phyloP scores from a whole-genome alignment of 169 alveolate genomes.

The Eimeria zaria region DNA sequence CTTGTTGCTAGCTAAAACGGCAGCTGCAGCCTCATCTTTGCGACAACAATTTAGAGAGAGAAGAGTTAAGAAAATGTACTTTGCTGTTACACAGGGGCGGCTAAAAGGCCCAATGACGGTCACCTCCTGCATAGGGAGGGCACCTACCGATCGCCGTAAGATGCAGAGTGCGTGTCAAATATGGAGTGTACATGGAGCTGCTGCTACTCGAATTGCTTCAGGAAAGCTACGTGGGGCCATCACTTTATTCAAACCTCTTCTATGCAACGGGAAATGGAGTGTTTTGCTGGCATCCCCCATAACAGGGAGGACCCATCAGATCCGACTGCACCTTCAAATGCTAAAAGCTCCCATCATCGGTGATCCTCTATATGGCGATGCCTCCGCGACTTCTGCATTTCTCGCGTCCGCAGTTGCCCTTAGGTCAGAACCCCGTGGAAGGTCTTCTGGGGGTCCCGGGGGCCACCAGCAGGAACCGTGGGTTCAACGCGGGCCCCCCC shows the following conservation, averaged over 20 bases:
- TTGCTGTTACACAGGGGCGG: conserved; percentile 64
- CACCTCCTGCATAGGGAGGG: conserved; percentile 76
- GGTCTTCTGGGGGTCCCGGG: background rate
- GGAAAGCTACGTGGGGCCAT: conserved; percentile 60
- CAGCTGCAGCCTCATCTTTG: conserved; percentile 43
- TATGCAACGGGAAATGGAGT: conserved; percentile 47
- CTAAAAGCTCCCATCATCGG: conserved; percentile 79
- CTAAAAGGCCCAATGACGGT: conserved; percentile 49
- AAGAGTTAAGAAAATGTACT: conserved; percentile 59
- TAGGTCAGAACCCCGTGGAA: background rate
- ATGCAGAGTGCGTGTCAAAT: conserved; percentile 75
- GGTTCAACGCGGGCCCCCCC: background rate
- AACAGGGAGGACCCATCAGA: conserved; percentile 85
- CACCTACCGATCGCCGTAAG: conserved; percentile 39
- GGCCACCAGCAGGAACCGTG: background rate
- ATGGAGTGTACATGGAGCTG: conserved; percentile 3
- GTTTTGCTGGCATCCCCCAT: conserved; percentile 73
- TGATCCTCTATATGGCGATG: conserved; percentile 75
- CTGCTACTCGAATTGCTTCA: background rate
- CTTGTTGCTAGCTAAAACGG: conserved; percentile 76
- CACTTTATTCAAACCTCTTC: conserved; percentile 54
- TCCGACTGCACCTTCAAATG: conserved; percentile 79
- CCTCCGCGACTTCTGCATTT: conserved; percentile 13
- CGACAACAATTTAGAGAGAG: conserved; percentile 71
- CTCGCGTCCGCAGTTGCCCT: conserved; percentile 43